Percentiles rank a stretch among this genome's conserved stretches.
These are phyloP conservation scores for Penicillium sp. DNA, from an alignment of 2,329 filamentous ascomycete species.

Conservation along the genomic window DNA sequence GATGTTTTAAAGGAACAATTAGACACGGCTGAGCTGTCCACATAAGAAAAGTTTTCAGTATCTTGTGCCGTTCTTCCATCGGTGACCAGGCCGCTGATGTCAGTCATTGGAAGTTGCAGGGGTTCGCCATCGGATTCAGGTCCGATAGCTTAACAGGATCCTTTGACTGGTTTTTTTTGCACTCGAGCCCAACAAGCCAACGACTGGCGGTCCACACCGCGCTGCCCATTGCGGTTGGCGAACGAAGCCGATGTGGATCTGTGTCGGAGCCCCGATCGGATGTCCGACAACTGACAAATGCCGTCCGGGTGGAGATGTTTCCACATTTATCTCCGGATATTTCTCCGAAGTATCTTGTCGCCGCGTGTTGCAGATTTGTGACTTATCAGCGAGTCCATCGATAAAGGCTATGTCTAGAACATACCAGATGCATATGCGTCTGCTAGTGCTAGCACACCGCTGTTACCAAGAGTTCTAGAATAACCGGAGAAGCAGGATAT, in stretches of 20 bases:
- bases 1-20: neutral
- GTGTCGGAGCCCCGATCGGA: conserved; percentile 25
- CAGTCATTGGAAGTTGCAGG: too few relatives aligned
- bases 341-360: neutral
- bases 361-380: neutral
- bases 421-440: neutral
- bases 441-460: neutral
- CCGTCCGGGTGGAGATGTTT: neutral
- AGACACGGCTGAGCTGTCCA: neutral
- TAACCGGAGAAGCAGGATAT: neutral
- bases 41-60: conserved; percentile 10
- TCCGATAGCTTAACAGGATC: conserved; percentile 16
- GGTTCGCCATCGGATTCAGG: conserved; percentile 15
- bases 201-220: conserved; percentile 17
- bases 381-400: neutral
- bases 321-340: neutral
- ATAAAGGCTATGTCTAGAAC: neutral
- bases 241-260: conserved; percentile 13
- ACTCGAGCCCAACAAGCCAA: conserved; percentile 11
- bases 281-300: conserved; percentile 13
- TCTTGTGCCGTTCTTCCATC: conserved; percentile 2
- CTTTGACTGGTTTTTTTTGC: neutral
- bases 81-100: conserved; percentile 13
- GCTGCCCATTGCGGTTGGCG: conserved; percentile 12
- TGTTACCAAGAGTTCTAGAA: too few relatives aligned